A percentile compares a stretch with the other conserved stretches of the same genome.
These are phyloP conservation scores for Penicillium ochrochloron DNA, from an alignment of 495 filamentous ascomycete species.

Conservation along the genomic window DNA sequence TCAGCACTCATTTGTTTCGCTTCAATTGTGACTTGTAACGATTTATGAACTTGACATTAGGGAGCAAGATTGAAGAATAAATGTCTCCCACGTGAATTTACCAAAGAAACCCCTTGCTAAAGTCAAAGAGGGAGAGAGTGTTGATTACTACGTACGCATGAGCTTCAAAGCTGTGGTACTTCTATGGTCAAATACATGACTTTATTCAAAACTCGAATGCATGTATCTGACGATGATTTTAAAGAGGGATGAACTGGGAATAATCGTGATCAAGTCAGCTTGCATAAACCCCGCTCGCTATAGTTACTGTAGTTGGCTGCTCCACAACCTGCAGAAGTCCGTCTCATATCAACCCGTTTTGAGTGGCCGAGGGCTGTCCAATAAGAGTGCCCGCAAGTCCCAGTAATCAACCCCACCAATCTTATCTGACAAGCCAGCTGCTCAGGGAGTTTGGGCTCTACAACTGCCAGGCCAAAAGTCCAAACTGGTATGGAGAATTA, in stretches of 20 bases:
- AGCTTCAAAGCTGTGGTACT: no score
- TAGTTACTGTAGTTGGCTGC: background rate
- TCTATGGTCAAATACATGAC: no score
- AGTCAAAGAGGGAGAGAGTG: background rate
- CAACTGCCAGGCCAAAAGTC: background rate
- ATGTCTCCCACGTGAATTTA: background rate
- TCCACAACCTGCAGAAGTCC: background rate
- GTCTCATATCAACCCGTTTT: background rate
- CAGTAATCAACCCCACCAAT: background rate
- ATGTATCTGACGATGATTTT: background rate
- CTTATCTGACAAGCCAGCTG: background rate
- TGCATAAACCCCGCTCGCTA: background rate
- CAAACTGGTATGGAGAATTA: background rate
- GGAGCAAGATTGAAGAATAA: background rate
- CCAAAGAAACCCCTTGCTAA: background rate
- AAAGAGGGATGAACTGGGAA: background rate
- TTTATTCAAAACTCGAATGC: background rate
- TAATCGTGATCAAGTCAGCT: background rate
- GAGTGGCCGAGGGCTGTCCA: background rate
- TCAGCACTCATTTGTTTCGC: background rate
- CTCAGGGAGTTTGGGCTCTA: background rate
- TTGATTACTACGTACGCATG: no score
- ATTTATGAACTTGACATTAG: background rate
- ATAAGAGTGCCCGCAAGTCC: background rate
- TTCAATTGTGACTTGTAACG: background rate